Evolutionary conservation across 2,329 filamentous ascomycete genomes (phyloP), one percentile per base, ranked within the genome.

Genomic region (Penicillium hesseltinei): DNA sequence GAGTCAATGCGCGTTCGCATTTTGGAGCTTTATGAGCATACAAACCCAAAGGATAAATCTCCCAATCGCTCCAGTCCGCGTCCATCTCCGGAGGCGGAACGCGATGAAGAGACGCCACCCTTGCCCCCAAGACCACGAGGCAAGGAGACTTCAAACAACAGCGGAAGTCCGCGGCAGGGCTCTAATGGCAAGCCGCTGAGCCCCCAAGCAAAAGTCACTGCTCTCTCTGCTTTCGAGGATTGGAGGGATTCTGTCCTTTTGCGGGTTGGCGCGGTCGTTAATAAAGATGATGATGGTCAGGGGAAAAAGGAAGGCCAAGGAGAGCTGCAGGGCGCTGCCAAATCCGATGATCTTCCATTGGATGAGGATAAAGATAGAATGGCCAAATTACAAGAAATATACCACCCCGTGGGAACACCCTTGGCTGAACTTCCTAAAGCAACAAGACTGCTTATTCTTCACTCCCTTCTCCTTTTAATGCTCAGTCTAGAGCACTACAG

Each of bases 401-500:
- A 85, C 63, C 81, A 82, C 17, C 85, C 87, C 0, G 79, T 82
- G 31, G 78, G 83, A 43, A 90, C 85, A 7, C 73, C 82, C 2
- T 78, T 94, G 11, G 52, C 58, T 3, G 51, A 69, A 11, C 67
- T 76, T 47, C 70, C 73, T 6, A 66, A 66, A 57, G 65, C 70
- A 27, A 83, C 81, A 64, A 78, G 81, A 10, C 75, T 90, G 2
- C 77, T 92, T 8, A 80, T 95, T 7, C 75, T 95, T 8, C 88
- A 94, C 65, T 84, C 86, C 0, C 77, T 91, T 40, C 77, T 95
- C 0, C 78, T 96, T 3, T 78, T 94, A 27, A 68, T 92, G 6
- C 76, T 96, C 2, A 92, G 89, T 2, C 77, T 95, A 15, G 87
- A 94, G 67, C 85, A 89, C 61, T 96, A 94, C 73, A 84, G 82